phyloP scores from a whole-genome alignment of 1,284 basidiomycete genomes.

The Inonotus hispidus region DNA sequence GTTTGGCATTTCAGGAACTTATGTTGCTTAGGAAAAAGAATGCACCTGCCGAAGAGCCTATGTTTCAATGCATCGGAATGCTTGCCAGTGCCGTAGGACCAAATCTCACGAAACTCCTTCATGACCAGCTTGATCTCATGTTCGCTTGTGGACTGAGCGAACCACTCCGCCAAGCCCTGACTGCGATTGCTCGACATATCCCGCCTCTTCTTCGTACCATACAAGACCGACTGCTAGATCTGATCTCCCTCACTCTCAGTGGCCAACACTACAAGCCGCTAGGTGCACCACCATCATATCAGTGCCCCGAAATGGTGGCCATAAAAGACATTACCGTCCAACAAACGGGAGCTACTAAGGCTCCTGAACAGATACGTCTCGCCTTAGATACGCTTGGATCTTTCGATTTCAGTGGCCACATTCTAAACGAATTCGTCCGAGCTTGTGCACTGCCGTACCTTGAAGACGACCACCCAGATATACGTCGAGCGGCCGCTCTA shows the following conservation, averaged over 20 bases:
- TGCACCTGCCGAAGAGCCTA: conserved; percentile 89
- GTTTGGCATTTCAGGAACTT: conserved; percentile 18
- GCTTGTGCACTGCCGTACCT: conserved; percentile 90
- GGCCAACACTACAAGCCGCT: conserved; percentile 84
- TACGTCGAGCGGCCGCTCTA: conserved; percentile 86
- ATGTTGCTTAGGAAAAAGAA: conserved; percentile 72
- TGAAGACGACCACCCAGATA: conserved; percentile 88
- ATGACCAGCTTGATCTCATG: conserved; percentile 97
- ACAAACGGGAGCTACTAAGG: conserved; percentile 49
- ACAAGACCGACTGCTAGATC: conserved; percentile 87
- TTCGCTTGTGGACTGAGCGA: conserved; percentile 93
- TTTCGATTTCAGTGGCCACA: conserved; percentile 95
- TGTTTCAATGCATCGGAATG: conserved; percentile 98
- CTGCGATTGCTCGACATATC: conserved; percentile 84
- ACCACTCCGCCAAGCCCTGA: conserved; percentile 81
- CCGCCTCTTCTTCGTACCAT: conserved; percentile 89
- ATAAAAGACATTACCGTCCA: conserved; percentile 55
- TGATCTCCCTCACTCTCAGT: conserved; percentile 74
- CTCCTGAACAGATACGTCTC: conserved; percentile 74
- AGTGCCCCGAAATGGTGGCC: conserved; percentile 45
- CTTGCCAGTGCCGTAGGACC: conserved; percentile 93
- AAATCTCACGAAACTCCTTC: conserved; percentile 91
- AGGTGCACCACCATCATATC: conserved; percentile 64
- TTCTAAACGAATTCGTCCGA: conserved; percentile 95
- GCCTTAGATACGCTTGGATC: conserved; percentile 86